phyloP scores from a whole-genome alignment of 2,329 filamentous ascomycete species.

The Epichloe uncinata region DNA sequence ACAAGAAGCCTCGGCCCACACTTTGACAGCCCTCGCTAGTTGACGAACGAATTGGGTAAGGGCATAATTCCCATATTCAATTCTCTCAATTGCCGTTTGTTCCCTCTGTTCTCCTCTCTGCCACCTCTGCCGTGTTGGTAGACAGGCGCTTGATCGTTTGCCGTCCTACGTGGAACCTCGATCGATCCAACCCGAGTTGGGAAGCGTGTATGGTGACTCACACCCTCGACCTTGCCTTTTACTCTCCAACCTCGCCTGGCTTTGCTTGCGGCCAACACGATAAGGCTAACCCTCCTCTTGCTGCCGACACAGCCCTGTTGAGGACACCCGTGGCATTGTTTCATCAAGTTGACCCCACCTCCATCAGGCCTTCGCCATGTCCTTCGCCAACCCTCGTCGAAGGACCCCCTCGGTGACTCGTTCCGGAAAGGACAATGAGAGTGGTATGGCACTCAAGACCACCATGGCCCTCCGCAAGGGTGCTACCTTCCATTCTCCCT shows the following conservation, averaged over 20 bases:
- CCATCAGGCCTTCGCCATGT: constrained; percentile 24
- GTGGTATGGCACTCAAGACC: constrained; percentile 22
- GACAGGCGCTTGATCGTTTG: background rate
- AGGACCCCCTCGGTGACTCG: constrained; percentile 31
- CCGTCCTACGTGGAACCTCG: background rate
- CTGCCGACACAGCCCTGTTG: background rate
- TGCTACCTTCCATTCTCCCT: constrained; percentile 49
- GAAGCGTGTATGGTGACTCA: background rate
- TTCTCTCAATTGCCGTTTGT: background rate
- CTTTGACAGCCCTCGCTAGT: background rate
- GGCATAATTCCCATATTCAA: background rate
- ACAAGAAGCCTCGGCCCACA: background rate
- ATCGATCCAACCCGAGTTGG: background rate
- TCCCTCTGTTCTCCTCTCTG: background rate
- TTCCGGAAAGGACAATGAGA: constrained; percentile 19
- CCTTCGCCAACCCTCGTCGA: constrained; percentile 33
- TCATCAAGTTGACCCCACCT: background rate
- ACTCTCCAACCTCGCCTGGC: constrained; percentile 1
- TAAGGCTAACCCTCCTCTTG: background rate
- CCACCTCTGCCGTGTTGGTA: background rate
- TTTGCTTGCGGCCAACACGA: background rate
- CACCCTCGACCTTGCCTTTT: background rate
- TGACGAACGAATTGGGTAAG: background rate
- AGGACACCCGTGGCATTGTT: constrained; percentile 1
- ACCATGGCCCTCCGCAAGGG: constrained; percentile 49